A percentile compares a stretch with the other conserved stretches of the same genome.
Evolutionary conservation across 768 basidiomycete species (phyloP).

Genomic region (Steccherinum ochraceum): DNA sequence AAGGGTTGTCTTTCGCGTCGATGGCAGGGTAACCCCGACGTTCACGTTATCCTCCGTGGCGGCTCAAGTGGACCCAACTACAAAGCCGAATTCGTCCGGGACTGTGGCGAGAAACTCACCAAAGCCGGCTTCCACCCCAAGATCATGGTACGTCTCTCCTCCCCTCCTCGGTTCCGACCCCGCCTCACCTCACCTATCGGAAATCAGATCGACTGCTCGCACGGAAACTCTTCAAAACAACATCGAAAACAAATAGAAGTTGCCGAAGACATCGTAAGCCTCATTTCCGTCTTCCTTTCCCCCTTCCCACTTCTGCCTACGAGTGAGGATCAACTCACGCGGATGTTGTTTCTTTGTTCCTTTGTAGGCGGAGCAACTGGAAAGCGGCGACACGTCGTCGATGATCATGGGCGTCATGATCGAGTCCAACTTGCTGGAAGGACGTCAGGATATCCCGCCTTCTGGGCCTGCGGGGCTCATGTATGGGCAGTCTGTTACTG

Average conservation of each 20-base stretch:
- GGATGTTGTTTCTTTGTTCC: too few species aligned
- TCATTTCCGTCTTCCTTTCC: conserved; percentile 8
- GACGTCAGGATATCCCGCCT: conserved; percentile 77
- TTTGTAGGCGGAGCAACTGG: conserved; percentile 63
- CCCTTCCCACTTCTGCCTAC: conserved; percentile 9
- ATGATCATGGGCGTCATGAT: conserved; percentile 93
- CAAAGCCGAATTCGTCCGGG: conserved; percentile 68
- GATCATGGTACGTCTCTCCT: conserved; percentile 68
- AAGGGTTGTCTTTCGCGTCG: background rate
- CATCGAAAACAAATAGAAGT: conserved; percentile 85
- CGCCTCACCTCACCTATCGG: conserved; percentile 1
- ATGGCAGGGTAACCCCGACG: conserved; percentile 77
- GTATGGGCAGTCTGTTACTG: conserved; percentile 85
- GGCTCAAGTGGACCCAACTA: conserved; percentile 90
- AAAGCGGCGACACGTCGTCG: conserved; percentile 60
- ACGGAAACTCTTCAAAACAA: conserved; percentile 93
- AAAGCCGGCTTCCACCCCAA: conserved; percentile 77
- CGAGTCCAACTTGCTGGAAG: conserved; percentile 86
- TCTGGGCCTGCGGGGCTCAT: conserved; percentile 65
- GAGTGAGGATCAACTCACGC: background rate
- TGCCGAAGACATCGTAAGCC: conserved; percentile 79
- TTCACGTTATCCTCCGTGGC: conserved; percentile 93
- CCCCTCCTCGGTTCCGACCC: background rate
- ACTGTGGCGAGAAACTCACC: conserved; percentile 62
- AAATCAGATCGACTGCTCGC: conserved; percentile 87